Evolutionary conservation across 345 rosid genomes (phyloP).

Genomic region (Moricandia arvensis): DNA sequence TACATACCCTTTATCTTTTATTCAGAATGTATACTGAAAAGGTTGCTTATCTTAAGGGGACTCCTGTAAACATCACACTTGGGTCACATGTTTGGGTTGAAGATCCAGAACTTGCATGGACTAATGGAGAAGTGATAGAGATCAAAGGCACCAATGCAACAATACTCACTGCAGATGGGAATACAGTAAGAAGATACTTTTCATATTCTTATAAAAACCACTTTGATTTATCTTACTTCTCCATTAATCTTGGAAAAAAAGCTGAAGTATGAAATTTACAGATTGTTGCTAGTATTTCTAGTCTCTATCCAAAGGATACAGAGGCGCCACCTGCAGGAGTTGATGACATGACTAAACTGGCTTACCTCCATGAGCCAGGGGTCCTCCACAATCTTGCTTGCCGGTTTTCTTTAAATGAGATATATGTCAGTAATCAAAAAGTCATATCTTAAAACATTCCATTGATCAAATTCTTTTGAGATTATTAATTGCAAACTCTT

Average conservation of each 20-base stretch:
- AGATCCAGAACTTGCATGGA: slow-evolving; percentile 60
- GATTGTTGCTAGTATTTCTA: slow-evolving; percentile 49
- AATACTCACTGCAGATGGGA: slow-evolving; percentile 40
- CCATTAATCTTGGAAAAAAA: background rate
- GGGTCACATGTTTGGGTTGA: slow-evolving; percentile 65
- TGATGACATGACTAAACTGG: slow-evolving; percentile 67
- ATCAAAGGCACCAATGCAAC: slow-evolving; percentile 50
- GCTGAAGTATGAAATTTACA: slow-evolving; percentile 14
- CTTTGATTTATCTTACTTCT: background rate
- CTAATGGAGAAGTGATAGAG: slow-evolving; percentile 53
- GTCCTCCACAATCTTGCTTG: slow-evolving; percentile 58
- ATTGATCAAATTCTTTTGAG: slow-evolving; percentile 1
- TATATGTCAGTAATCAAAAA: slow-evolving; percentile 49
- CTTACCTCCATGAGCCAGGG: slow-evolving; percentile 70
- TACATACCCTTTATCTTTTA: slow-evolving; percentile 8
- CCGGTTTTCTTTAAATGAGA: slow-evolving; percentile 55
- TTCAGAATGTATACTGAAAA: slow-evolving; percentile 14
- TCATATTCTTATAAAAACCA: slow-evolving; percentile 4
- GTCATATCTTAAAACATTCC: background rate
- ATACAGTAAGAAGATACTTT: slow-evolving; percentile 42
- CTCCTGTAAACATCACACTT: slow-evolving; percentile 54
- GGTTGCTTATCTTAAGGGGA: slow-evolving; percentile 42
- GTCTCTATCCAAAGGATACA: slow-evolving; percentile 56
- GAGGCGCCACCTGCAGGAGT: slow-evolving; percentile 65
- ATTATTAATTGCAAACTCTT: slow-evolving; percentile 28